These are phyloP conservation scores for Lyophyllum decastes DNA, from an alignment of 768 basidiomycete species.

Conservation along the genomic window DNA sequence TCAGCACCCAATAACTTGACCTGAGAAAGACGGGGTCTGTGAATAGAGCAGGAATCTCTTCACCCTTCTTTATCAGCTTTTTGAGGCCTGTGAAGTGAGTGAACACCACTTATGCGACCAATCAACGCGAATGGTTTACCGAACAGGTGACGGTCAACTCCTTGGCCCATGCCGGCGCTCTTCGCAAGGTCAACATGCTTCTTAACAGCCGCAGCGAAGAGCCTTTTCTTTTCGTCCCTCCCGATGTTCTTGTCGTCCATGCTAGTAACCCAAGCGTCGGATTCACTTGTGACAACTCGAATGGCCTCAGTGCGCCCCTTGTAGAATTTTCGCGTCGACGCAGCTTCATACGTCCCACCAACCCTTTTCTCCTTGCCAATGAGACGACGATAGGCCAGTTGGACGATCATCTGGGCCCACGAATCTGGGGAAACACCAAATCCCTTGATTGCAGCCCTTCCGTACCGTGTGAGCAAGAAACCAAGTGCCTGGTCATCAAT, in stretches of 20 bases:
- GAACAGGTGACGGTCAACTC: slow-evolving; percentile 87
- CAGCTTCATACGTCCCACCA: slow-evolving; percentile 93
- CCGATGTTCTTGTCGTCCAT: slow-evolving; percentile 60
- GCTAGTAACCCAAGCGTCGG: slow-evolving; percentile 72
- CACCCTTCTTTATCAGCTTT: slow-evolving; percentile 61
- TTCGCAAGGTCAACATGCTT: slow-evolving; percentile 69
- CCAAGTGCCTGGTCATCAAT: slow-evolving; percentile 63
- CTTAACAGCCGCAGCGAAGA: slow-evolving; percentile 63
- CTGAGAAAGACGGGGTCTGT: slow-evolving; percentile 72
- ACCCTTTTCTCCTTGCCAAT: slow-evolving; percentile 51
- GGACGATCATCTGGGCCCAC: slow-evolving; percentile 92
- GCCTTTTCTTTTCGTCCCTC: slow-evolving; percentile 43
- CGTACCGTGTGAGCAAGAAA: slow-evolving; percentile 72
- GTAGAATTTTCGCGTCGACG: slow-evolving; percentile 84
- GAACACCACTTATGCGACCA: background rate
- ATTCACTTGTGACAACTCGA: slow-evolving; percentile 75
- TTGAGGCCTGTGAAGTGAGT: slow-evolving; percentile 56
- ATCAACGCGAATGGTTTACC: slow-evolving; percentile 44
- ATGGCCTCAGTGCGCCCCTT: slow-evolving; percentile 96
- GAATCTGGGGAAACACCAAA: slow-evolving; percentile 92
- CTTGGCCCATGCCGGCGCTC: slow-evolving; percentile 64
- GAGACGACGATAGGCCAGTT: slow-evolving; percentile 83
- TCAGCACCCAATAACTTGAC: slow-evolving; percentile 83
- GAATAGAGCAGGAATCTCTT: slow-evolving; percentile 70
- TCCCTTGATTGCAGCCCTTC: slow-evolving; percentile 83